Base-by-base conservation (phyloP, 164 flowering plant genomes). In the Umbilicus rupestris region DNA sequence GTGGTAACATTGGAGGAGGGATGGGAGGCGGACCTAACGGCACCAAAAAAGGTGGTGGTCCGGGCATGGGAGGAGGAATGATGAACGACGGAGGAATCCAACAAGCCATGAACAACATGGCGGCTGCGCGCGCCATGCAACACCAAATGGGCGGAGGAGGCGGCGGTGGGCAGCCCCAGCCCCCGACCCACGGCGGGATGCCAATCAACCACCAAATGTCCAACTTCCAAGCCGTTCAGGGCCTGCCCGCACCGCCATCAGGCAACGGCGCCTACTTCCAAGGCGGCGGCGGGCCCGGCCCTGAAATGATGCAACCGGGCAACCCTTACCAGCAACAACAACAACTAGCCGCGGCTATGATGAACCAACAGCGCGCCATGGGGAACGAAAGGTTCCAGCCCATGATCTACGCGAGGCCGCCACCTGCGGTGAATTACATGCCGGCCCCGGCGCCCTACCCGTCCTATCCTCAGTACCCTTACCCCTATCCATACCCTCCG, bases 401-500 rank as follows among this genome's bases (percentile, higher is more conserved):
- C 0, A 89, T 94, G 97, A 87, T 85, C 93, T 89, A 89, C 62
- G 89, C 89, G 0, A 72, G 90, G 65, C 95, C 89, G 0, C 94
- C 93, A 1, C 90, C 97, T 7, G 90, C 93, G 0, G 80, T 83
- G 14, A 85, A 80, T 50, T 89, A 85, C 79, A 72, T 80, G 80
- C 84, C 88, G 1, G 73, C 74, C 39, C 78, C 68, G 39, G 50
- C 76, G 50, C 78, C 73, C 0, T 66, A 76, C 17, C 79, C 82
- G 3, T 68, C 71, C 9, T 82, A 78, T 31, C 76, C 66, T 5
- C 78, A 71, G 9, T 70, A 72, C 1, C 78, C 71, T 9, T 41
- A 47, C 1, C 63, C 70, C 0, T 87, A 84, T 62, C 79, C 74
- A 1, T 83, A 84, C 69, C 73, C 84, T 58, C 74, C 69, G 6